phyloP scores from a whole-genome alignment of 768 basidiomycete genomes.

The Gautieria morchelliformis region DNA sequence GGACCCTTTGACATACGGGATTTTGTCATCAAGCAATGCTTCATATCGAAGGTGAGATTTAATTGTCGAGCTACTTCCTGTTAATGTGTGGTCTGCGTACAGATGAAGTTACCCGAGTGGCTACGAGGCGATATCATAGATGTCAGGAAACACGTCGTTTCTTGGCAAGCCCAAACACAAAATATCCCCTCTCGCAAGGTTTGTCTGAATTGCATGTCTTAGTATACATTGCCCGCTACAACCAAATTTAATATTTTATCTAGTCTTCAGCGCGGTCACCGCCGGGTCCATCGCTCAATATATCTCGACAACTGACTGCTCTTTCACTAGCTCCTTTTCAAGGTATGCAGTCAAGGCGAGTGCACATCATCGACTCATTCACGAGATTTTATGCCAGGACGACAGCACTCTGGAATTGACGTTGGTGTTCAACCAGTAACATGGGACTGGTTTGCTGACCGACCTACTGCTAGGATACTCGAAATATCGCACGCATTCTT shows the following conservation, averaged over 20 bases:
- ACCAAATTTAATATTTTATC: not conserved
- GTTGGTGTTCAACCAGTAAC: slow-evolving; percentile 30
- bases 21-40: slow-evolving; percentile 84
- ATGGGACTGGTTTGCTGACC: not conserved
- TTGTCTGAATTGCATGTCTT: not conserved
- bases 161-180: slow-evolving; percentile 25
- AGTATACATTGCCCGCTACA: not conserved
- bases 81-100: slow-evolving; percentile 6
- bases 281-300: slow-evolving; percentile 41
- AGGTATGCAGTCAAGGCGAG: slow-evolving; percentile 29
- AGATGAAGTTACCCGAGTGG: slow-evolving; percentile 68
- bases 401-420: slow-evolving; percentile 83
- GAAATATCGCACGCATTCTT: slow-evolving; percentile 79
- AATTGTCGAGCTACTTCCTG: not conserved
- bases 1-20: slow-evolving; percentile 78
- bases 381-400: slow-evolving; percentile 13
- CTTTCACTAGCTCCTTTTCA: slow-evolving; percentile 67
- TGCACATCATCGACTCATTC: not conserved
- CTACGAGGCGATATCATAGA: slow-evolving; percentile 66
- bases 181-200: not conserved
- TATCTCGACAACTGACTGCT: slow-evolving; percentile 64
- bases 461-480: slow-evolving; percentile 55
- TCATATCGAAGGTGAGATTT: slow-evolving; percentile 58
- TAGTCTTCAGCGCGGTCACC: not conserved
- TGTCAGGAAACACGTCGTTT: slow-evolving; percentile 50